Evolutionary conservation across 2,329 filamentous ascomycete species (phyloP), one percentile per base, ranked within the genome.

Genomic region (Diplodia intermedia): DNA sequence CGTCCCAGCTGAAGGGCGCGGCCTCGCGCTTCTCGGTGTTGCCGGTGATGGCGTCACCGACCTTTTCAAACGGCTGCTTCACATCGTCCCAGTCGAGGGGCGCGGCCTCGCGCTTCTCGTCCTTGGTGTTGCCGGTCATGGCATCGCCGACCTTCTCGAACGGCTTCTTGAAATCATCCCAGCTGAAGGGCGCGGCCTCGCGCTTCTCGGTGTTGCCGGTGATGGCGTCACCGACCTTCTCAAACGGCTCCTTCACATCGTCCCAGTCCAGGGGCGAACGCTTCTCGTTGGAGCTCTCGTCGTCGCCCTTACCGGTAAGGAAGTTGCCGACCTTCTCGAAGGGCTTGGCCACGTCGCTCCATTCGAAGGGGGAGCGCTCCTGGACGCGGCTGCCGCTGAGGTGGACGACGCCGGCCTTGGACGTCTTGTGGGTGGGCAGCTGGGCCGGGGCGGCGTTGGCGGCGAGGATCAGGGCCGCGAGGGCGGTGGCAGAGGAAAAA

Each of bases 341-440:
- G 2, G 53, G 53, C 14, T 31, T 33, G 5, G 26, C 1, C 0
- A 55, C 15, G 3, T 60, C 56, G 2, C 1, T 0, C 36, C 38
- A 47, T 6, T 60, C 56, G 56, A 60, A 14, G 23, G 56, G 38
- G 4, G 56, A 23, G 60, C 60, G 60, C 43, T 36, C 31, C 43
- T 52, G 29, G 43, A 63, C 47, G 47, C 43, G 47, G n/a, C 43
- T 36, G 60, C 47, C 60, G 60, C 9, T n/a, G 23, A 61, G 57
- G 3, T 61, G 9, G 60, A 63, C 60, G 31, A 63, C 60, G 31
- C 43, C 29, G 31, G 29, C n/a, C 47, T 38, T 52, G 60, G 60
- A 33, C 20, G 60, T n/a, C 60, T 63, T 63, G 60, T 63, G 60
- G 60, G 60, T 63, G 47, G 60, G 60, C 29, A 63, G 43, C 43